These are phyloP conservation scores for Oryza australiensis DNA, from an alignment of 176 grass and related monocot species.

Conservation along the genomic window DNA sequence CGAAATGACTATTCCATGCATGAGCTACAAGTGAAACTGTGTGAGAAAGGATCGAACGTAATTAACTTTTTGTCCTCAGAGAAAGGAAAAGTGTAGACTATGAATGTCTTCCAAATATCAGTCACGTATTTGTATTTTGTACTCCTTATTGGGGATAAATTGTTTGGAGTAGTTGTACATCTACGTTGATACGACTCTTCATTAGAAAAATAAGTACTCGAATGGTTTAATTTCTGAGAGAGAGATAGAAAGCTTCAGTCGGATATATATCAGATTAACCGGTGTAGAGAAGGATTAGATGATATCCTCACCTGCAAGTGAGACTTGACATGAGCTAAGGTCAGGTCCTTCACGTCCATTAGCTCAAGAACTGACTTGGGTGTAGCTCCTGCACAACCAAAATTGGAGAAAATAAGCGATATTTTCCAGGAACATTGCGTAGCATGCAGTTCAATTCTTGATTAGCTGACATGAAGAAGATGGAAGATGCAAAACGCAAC, in stretches of 20 bases:
- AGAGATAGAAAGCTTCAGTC: neutral
- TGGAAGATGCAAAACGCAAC: neutral
- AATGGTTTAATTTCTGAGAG: neutral
- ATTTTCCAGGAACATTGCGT: neutral
- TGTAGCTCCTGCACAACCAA: slow-evolving; percentile 68
- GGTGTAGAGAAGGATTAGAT: neutral
- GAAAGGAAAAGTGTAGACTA: neutral
- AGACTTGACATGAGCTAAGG: slow-evolving; percentile 96
- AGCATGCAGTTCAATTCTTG: neutral
- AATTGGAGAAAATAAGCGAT: neutral
- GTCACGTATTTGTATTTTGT: neutral
- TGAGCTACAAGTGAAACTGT: slow-evolving; percentile 25
- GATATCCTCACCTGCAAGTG: slow-evolving; percentile 77
- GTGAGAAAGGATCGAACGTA: slow-evolving; percentile 2
- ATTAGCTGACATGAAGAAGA: neutral
- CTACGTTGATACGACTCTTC: neutral
- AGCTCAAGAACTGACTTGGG: slow-evolving; percentile 99
- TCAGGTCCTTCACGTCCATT: slow-evolving; percentile 98
- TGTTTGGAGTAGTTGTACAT: slow-evolving; percentile 6
- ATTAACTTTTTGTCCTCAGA: neutral
- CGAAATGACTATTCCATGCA: slow-evolving; percentile 42
- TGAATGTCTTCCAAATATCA: slow-evolving; percentile 11
- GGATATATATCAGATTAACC: neutral
- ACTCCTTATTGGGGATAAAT: slow-evolving; percentile 1
- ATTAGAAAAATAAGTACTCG: neutral